Evolutionary conservation across 352 stramenopile species (phyloP), one percentile per base, ranked within the genome.

Genomic region (Albugo candida): DNA sequence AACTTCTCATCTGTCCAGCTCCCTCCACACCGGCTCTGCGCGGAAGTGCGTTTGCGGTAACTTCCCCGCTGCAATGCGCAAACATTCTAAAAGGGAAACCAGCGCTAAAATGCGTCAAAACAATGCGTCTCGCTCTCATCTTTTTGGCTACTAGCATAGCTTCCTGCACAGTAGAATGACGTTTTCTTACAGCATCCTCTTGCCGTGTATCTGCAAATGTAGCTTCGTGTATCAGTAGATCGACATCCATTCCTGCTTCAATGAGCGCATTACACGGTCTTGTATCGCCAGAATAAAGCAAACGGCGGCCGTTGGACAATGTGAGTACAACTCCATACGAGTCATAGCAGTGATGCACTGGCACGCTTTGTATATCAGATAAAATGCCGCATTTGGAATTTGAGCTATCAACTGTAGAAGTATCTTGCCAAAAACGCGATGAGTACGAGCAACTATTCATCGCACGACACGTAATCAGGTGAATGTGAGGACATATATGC

Each of bases 101-200:
- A 54, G 88, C 73, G 49, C 75, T 88, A 64, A 99, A 99, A 63
- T 99, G 94, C n/a, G 94, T 99, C 10, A 98, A 65, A 14, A 97
- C 62, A 1, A 93, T 56, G 47, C 82, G 65, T 45, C 94, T 78
- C 14, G 85, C 92, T 65, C 93, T 41, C 40, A 69, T 60, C 43
- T 64, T 49, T n/a, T 50, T 59, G 1, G 73, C 92, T 1, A 98
- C 73, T 10, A 58, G 48, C 12, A 97, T 64, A 0, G 93, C 93
- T 59, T 98, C 89, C 1, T 67, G 63, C 19, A 94, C 91, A 10
- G 94, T 98, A 38, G 68, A 95, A 72, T 98, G 94, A 31, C 80
- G 66, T 64, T 98, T 98, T 20, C 91, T 65, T 38, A 87, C 74
- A n/a, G 94, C 94, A 53, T 98, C 92, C 20, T 80, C 61, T 40